phyloP scores from a whole-genome alignment of 345 rosid genomes.

The Camelina laxa region DNA sequence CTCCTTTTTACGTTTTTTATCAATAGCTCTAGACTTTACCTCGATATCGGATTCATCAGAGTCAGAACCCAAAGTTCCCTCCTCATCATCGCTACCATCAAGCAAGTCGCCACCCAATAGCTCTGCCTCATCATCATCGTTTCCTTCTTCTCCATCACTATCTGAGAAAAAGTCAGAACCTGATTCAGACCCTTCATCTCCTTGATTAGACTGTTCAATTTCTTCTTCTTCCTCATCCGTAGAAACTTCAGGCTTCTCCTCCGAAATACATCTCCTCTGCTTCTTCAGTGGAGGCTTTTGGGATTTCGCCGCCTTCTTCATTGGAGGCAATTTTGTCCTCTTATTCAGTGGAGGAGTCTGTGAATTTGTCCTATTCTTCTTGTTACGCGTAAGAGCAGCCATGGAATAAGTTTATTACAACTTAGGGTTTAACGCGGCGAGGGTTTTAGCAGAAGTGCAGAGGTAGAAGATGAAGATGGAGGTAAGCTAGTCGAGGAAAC shows the following conservation, averaged over 20 bases:
- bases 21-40: constrained; percentile 63
- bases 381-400: constrained; percentile 52
- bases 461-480: neutral
- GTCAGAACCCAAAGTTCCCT: constrained; percentile 50
- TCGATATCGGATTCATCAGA: constrained; percentile 72
- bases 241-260: constrained; percentile 47
- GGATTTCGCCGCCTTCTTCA: constrained; percentile 34
- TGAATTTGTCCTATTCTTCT: constrained; percentile 55
- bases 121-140: constrained; percentile 17
- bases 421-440: constrained; percentile 34
- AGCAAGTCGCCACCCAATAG: constrained; percentile 22
- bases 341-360: constrained; percentile 45
- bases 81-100: constrained; percentile 43
- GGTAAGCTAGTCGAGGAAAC: neutral
- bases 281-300: constrained; percentile 57
- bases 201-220: constrained; percentile 44
- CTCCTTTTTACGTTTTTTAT: constrained; percentile 55
- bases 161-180: constrained; percentile 38
- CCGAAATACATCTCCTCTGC: constrained; percentile 51
- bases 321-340: neutral
- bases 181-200: constrained; percentile 25
- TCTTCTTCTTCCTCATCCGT: constrained; percentile 51
- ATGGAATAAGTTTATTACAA: constrained; percentile 36
- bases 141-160: constrained; percentile 16
- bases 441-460: constrained; percentile 24